Base-by-base conservation (phyloP, 164 flowering plant species). In the Vitis riparia region DNA sequence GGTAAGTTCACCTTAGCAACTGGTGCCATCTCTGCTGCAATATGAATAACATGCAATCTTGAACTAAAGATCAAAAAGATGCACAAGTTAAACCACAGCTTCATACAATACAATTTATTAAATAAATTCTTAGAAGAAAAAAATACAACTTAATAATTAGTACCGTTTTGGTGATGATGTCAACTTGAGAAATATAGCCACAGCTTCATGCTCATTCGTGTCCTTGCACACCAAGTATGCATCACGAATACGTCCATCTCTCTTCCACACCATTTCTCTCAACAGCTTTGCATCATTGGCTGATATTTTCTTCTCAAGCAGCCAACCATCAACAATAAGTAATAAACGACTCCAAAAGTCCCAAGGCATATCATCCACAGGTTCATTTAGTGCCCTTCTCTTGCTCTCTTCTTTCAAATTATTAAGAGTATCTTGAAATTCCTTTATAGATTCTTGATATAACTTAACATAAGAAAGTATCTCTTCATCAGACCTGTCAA, bases 1-100 rank as follows among this genome's bases (percentile, higher is more conserved):
- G 14, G 49, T 62, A 49, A 66, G n/a, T 68, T 78, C 76, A 92
- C 98, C 95, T 94, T 94, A 69, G 99, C 99, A 76, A 92, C 93
- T 52, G 99, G 99, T 62, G 99, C 99, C 97, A 94, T 94, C 82
- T 94, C 99, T 52, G 96, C 99, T 58, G 99, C 97, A 74, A 94
- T 87, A 78, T 94, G 97, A 82, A 94, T 75, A 70, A 94, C 78
- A 85, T 91, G 84, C 76, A 94, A 83, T 74, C 88, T 90, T 71
- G 87, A 66, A 79, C 99, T 94, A 80, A 73, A 80, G 55, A 77
- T 62, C 72, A 78, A 76, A 52, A 64, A 58, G 67, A 74, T 62
- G 30, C 37, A 71, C 58, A 63, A 59, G 62, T 77, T 29, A 72
- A 47, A 60, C 30, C 70, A 60, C n/a, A 44, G 55, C 11, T 53